Conservation (phyloP, 2,329 filamentous ascomycete genomes). For the Nemania diffusa region DNA sequence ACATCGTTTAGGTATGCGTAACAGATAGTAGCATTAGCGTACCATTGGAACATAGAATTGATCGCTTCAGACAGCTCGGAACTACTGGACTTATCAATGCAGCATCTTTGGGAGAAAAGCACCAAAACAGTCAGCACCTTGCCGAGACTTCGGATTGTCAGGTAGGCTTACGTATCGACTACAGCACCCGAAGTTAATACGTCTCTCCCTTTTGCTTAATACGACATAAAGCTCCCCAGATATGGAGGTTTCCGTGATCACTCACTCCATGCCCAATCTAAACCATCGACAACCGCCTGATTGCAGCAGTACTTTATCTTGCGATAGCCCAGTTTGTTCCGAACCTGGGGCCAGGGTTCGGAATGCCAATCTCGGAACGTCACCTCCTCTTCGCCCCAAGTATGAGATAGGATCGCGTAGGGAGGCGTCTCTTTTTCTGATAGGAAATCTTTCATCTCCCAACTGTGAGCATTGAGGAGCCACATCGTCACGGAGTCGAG, state of each 20-base stretch:
- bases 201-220: neutral
- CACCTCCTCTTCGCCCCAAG: slow-evolving; percentile 31
- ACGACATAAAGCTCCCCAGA: neutral
- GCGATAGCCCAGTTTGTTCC: slow-evolving; percentile 8
- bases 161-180: slow-evolving; percentile 31
- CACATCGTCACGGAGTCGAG: slow-evolving; percentile 14
- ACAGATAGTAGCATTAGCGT: slow-evolving; percentile 38
- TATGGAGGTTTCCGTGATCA: neutral
- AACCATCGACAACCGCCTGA: slow-evolving; percentile 15
- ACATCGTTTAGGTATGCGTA: slow-evolving; percentile 41
- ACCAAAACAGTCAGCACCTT: neutral
- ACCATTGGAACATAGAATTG: slow-evolving; percentile 45
- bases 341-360: neutral
- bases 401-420: slow-evolving; percentile 33
- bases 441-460: slow-evolving; percentile 27
- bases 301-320: slow-evolving; percentile 23
- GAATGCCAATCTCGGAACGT: slow-evolving; percentile 21
- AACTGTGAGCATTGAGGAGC: slow-evolving; percentile 24
- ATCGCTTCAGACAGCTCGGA: too few species aligned
- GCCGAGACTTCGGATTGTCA: neutral
- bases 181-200: neutral
- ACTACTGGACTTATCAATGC: slow-evolving; percentile 45
- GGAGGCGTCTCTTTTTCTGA: slow-evolving; percentile 27
- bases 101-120: slow-evolving; percentile 30
- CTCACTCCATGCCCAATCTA: slow-evolving; percentile 25